Base-by-base conservation (phyloP, 148 eudicot species). In the Oxyria digyna region DNA sequence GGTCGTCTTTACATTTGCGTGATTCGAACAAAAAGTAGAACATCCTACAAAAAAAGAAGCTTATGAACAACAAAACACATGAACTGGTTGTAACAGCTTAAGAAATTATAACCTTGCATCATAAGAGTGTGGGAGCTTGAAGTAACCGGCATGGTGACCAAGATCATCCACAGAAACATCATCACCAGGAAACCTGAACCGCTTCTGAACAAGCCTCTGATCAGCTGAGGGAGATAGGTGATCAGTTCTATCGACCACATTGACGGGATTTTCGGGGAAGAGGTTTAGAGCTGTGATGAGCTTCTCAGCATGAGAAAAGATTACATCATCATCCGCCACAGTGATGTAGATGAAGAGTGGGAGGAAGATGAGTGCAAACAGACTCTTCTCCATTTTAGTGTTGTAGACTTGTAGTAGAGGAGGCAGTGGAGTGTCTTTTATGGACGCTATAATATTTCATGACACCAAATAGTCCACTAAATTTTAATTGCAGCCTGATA, bases 71-170 rank as follows among this genome's bases (percentile, higher is more conserved):
- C 8, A 50, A 45, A 23, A 23, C 29, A 9, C n/a, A n/a, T n/a
- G n/a, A n/a, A n/a, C n/a, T n/a, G n/a, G n/a, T n/a, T n/a, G n/a
- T n/a, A n/a, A n/a, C n/a, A n/a, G n/a, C n/a, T n/a, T n/a, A n/a
- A n/a, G n/a, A 52, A 52, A 65, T 21, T 15, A 59, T 26, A 23
- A 91, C 97, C 81, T 89, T 23, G 97, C 97, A 43, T 80, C 84
- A 68, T 75, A 89, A 71, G 97, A 87, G 70, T 82, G 83, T 77
- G 83, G 31, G 75, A 91, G 85, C 72, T 82, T 70, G 42, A 83
- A 87, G 70, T 91, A 91, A 45, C 97, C 96, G 31, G 97, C 96
- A 75, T 87, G 87, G 70, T 91, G 97, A 35, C 91, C 96, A n/a
- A 91, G 48, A 1, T 91, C 89, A 4, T 91, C 91, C 42, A 76